Conservation (phyloP, 2,329 filamentous ascomycete species). For the Venturiaceae sp. region DNA sequence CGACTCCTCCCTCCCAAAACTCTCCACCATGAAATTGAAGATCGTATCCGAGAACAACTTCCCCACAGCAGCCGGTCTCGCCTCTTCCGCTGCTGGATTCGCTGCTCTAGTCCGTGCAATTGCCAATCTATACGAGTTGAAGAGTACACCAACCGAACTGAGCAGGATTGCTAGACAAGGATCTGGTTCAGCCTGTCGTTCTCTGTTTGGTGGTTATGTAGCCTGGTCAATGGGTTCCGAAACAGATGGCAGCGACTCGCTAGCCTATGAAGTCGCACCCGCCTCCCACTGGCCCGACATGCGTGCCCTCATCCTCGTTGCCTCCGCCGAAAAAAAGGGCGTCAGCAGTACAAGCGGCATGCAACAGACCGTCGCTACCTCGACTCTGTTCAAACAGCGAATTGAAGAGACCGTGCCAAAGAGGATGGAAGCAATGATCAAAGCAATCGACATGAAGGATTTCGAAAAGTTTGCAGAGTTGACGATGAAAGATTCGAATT, state of each 20-base stretch:
- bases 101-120: conserved; percentile 69
- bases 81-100: conserved; percentile 55
- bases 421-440: conserved; percentile 78
- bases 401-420: conserved; percentile 68
- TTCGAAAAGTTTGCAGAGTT: conserved; percentile 81
- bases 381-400: conserved; percentile 72
- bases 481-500: conserved; percentile 95
- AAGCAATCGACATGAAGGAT: conserved; percentile 66
- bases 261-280: conserved; percentile 80
- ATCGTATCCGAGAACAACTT: conserved; percentile 98
- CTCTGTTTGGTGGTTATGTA: conserved; percentile 89
- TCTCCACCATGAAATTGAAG: conserved; percentile 66
- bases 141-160: conserved; percentile 70
- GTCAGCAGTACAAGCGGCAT: conserved; percentile 89
- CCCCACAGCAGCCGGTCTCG: conserved; percentile 87
- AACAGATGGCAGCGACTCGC: conserved; percentile 74
- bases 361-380: conserved; percentile 93
- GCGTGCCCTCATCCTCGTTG: conserved; percentile 85
- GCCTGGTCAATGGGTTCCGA: conserved; percentile 78
- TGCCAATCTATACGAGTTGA: conserved; percentile 82
- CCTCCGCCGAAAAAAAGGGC: conserved; percentile 89
- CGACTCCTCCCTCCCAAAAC: conserved; percentile 67
- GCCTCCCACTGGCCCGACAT: conserved; percentile 92
- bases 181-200: conserved; percentile 88
- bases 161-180: conserved; percentile 87